Percentiles rank a stretch among this genome's conserved stretches.
phyloP scores from a whole-genome alignment of 2,329 filamentous ascomycete species.

The Orbilia quercus region DNA sequence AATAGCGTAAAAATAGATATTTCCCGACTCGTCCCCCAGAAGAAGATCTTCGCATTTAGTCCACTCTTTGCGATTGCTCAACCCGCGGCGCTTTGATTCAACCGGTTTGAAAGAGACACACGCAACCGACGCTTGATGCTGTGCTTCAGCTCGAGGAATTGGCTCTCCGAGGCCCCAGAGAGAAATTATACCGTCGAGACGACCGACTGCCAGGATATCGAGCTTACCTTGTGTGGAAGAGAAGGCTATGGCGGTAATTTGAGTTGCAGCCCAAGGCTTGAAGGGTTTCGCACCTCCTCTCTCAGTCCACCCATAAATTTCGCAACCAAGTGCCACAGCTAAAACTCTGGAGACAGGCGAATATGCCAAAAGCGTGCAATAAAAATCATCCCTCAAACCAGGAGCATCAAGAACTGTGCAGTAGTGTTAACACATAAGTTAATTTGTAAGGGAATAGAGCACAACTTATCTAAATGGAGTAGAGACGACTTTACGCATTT shows the following conservation, averaged over 20 bases:
- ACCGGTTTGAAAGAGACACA: constrained; percentile 84
- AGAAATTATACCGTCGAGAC: constrained; percentile 79
- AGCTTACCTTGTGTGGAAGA: constrained; percentile 80
- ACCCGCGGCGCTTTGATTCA: constrained; percentile 62
- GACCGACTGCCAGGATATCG: constrained; percentile 84
- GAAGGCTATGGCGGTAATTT: constrained; percentile 88
- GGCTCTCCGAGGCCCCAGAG: constrained; percentile 81
- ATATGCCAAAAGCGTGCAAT: constrained; percentile 91
- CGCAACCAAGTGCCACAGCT: constrained; percentile 81
- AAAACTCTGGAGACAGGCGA: constrained; percentile 78
- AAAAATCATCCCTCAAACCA: constrained; percentile 91
- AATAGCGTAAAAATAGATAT: constrained; percentile 86
- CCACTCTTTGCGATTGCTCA: constrained; percentile 68
- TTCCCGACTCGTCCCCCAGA: constrained; percentile 84
- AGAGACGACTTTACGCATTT: constrained; percentile 70
- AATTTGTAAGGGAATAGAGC: not conserved
- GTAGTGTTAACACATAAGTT: constrained; percentile 61
- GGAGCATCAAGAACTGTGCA: constrained; percentile 85
- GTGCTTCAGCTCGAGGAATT: constrained; percentile 76
- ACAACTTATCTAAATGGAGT: constrained; percentile 74
- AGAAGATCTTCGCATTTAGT: constrained; percentile 77
- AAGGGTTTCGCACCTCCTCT: constrained; percentile 72
- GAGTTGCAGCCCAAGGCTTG: constrained; percentile 67
- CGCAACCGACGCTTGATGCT: constrained; percentile 77
- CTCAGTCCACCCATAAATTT: constrained; percentile 92